Base-by-base conservation (phyloP, 805 yeast genomes). In the Myxozyma nipponensis region DNA sequence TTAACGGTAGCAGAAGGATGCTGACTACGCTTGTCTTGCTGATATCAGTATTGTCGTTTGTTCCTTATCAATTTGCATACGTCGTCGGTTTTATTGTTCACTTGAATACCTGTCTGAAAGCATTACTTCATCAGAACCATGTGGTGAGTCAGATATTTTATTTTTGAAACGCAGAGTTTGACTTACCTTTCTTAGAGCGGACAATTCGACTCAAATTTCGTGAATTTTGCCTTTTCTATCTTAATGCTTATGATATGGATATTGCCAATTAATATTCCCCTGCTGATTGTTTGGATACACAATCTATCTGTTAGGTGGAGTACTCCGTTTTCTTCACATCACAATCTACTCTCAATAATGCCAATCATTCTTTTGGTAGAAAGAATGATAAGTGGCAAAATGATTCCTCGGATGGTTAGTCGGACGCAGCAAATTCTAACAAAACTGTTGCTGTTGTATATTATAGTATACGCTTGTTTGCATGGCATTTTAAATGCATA, bases 291-390 rank as follows among this genome's bases (percentile, higher is more conserved):
- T 1, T 88, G 89, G 73, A 69, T 86, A 30, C 95, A 86, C 62
- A 86, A 89, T 62, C 72, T 88, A 51, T 76, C 84, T 1, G 75
- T 87, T 18, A 78, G 76, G 58, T 86, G 95, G 95, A 77, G 75
- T 48, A 85, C 93, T 0, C 89, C 95, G 17, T 88, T 88, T 62
- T 78, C 86, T 4, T 84, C 95, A 0, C 95, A 88, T 65, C 95
- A 90, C 65, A 89, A 87, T 62, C 71, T 86, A 38, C 66, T 89
- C 46, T 84, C 95, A 0, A 77, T 89, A 22, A 69, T 83, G 13
- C 95, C 96, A 0, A 79, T 85, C 1, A 72, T 88, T 6, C 52
- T 82, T 7, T 62, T 86, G 36, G 77, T 78, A 39, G 83, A 80
- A 58, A 68, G 73, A 42, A 76, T 83, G 61, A 73, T 72, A 26